These are phyloP conservation scores for Taphrina wiesneri DNA, from an alignment of 1,139 yeast species.

Conservation along the genomic window DNA sequence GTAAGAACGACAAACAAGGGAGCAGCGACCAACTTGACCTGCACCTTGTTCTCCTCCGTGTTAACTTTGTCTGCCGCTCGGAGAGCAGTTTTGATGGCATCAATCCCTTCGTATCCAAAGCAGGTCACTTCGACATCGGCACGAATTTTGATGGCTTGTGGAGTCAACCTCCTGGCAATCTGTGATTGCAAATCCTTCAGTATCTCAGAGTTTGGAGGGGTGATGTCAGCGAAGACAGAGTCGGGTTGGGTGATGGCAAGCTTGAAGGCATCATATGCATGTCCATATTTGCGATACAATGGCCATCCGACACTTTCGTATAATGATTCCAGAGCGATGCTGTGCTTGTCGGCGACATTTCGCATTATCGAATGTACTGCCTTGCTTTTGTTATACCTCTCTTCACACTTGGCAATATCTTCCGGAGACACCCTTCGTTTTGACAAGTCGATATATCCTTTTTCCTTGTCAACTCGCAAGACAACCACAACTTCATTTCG, in stretches of 20 bases:
- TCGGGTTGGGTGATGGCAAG: constrained; percentile 77
- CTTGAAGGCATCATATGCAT: constrained; percentile 96
- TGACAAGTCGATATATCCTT: constrained; percentile 94
- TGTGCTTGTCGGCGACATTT: constrained; percentile 97
- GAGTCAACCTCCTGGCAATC: constrained; percentile 90
- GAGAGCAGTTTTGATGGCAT: constrained; percentile 89
- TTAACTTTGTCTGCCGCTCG: constrained; percentile 57
- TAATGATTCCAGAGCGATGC: constrained; percentile 77
- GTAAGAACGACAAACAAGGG: constrained; percentile 93
- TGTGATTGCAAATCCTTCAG: constrained; percentile 41
- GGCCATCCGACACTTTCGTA: constrained; percentile 97
- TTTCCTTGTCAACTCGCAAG: constrained; percentile 97
- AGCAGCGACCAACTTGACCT: constrained; percentile 95
- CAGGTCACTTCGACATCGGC: constrained; percentile 98
- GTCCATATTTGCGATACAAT: constrained; percentile 89
- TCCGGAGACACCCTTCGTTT: constrained; percentile 98
- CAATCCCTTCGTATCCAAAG: constrained; percentile 95
- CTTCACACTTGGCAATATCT: constrained; percentile 96
- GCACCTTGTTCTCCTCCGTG: constrained; percentile 64
- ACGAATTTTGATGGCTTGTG: constrained; percentile 95
- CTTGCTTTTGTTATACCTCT: constrained; percentile 92
- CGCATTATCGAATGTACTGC: constrained; percentile 96
- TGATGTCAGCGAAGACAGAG: constrained; percentile 76
- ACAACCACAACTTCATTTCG: constrained; percentile 98
- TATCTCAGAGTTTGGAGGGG: constrained; percentile 58